Percentiles rank a stretch among this genome's conserved stretches.
Conservation (phyloP, 257 asterid genomes). For the Fraxinus americana region DNA sequence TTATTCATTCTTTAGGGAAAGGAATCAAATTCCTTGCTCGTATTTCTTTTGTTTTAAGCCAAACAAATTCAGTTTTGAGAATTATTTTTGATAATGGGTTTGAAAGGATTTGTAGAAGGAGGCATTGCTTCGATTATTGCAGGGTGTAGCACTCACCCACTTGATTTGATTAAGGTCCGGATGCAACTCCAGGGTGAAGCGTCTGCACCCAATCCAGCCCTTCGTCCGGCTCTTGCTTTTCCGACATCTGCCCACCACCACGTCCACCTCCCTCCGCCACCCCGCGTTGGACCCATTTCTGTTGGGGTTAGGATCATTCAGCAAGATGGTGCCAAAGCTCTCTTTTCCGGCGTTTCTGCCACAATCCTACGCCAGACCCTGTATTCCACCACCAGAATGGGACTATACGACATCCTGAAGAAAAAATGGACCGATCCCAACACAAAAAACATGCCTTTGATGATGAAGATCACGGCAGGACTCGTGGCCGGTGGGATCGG, state of each 20-base stretch:
- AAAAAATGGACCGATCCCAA: conserved; percentile 70
- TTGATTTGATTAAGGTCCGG: conserved; percentile 80
- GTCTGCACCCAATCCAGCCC: conserved; percentile 20
- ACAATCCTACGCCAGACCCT: conserved; percentile 90
- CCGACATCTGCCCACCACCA: conserved; percentile 29
- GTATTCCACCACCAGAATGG: conserved; percentile 93
- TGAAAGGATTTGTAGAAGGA: conserved; percentile 88
- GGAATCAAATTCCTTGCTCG: conserved; percentile 2
- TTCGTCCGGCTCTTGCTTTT: conserved; percentile 71
- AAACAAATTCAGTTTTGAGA: background rate
- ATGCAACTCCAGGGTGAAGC: conserved; percentile 88
- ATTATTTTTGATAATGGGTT: conserved; percentile 50
- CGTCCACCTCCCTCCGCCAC: conserved; percentile 37
- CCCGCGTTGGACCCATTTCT: conserved; percentile 65
- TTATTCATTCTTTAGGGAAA: conserved; percentile 16
- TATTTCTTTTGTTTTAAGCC: background rate
- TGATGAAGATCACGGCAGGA: conserved; percentile 68
- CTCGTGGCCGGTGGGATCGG: conserved; percentile 84
- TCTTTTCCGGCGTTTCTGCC: conserved; percentile 93
- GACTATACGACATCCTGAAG: conserved; percentile 74
- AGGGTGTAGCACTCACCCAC: conserved; percentile 84
- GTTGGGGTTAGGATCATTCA: conserved; percentile 70
- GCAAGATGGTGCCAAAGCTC: conserved; percentile 69
- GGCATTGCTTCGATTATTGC: conserved; percentile 90
- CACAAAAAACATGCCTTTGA: conserved; percentile 52